phyloP scores from a whole-genome alignment of 306 rosid genomes.

The Prosopis cineraria region DNA sequence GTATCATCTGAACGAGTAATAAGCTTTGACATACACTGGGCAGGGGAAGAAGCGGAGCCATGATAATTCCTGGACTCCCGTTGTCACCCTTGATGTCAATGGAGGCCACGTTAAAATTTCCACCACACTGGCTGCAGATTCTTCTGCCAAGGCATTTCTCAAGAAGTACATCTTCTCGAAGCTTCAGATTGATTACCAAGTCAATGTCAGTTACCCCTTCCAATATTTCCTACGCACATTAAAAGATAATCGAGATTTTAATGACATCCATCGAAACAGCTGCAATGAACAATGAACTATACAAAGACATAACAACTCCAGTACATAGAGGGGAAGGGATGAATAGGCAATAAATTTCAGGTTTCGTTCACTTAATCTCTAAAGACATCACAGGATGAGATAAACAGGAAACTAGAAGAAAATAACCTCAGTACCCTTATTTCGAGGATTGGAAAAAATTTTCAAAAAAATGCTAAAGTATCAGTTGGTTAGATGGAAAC shows the following conservation, averaged over 20 bases:
- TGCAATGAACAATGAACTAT: not conserved
- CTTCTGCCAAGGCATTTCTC: constrained; percentile 96
- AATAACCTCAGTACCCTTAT: not conserved
- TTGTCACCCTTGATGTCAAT: constrained; percentile 66
- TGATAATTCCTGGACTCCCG: constrained; percentile 70
- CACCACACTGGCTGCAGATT: constrained; percentile 84
- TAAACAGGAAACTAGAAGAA: constrained; percentile 6
- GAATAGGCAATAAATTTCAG: not conserved
- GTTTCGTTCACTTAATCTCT: constrained; percentile 17
- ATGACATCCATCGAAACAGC: constrained; percentile 12
- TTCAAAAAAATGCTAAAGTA: not conserved
- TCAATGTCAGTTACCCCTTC: constrained; percentile 82
- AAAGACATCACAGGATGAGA: constrained; percentile 24
- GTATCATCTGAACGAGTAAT: constrained; percentile 86
- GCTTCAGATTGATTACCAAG: constrained; percentile 87
- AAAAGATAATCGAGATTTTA: constrained; percentile 18
- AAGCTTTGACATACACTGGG: constrained; percentile 85
- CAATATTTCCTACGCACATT: constrained; percentile 71
- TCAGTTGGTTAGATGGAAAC: not conserved
- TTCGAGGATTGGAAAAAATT: not conserved
- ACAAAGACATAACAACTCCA: not conserved
- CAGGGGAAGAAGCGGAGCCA: constrained; percentile 98
- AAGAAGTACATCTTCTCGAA: constrained; percentile 79
- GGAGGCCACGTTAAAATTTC: constrained; percentile 80
- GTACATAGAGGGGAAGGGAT: not conserved